These are phyloP conservation scores for Cercospora citrullina DNA, from an alignment of 2,329 filamentous ascomycete genomes.

Conservation along the genomic window DNA sequence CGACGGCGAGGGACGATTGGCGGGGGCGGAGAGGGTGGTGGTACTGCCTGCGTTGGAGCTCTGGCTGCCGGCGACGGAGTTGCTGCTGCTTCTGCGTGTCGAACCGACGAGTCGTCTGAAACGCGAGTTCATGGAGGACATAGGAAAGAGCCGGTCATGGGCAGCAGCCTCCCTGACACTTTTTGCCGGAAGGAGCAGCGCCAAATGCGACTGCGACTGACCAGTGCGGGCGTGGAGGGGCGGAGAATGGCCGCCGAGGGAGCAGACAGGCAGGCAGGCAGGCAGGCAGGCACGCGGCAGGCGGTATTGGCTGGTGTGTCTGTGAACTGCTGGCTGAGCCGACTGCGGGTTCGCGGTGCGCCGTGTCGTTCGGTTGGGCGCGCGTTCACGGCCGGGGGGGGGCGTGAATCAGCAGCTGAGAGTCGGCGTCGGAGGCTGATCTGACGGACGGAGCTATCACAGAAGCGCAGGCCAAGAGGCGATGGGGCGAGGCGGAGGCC, in stretches of 20 bases:
- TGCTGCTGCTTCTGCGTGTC: slow-evolving; percentile 67
- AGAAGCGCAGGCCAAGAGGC: background rate
- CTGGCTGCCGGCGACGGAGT: slow-evolving; percentile 63
- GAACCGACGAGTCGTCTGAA: slow-evolving; percentile 79
- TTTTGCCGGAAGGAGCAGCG: slow-evolving; percentile 6
- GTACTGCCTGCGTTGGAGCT: slow-evolving; percentile 39
- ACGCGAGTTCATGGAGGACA: slow-evolving; percentile 71
- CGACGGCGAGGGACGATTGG: slow-evolving; percentile 30
- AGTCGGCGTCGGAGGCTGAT: background rate
- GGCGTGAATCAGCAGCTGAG: background rate
- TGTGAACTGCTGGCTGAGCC: background rate
- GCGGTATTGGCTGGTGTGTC: background rate
- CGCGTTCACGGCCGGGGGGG: no score
- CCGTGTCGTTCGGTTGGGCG: background rate
- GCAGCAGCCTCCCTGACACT: slow-evolving; percentile 10
- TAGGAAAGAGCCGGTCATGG: slow-evolving; percentile 18
- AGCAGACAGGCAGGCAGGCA: background rate
- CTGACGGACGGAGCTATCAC: background rate
- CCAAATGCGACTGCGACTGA: slow-evolving; percentile 4
- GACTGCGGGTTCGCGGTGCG: background rate
- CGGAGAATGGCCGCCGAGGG: background rate
- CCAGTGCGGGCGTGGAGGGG: background rate
- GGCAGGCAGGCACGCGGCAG: slow-evolving; percentile 4
- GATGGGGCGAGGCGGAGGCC: background rate
- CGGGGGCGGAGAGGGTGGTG: slow-evolving; percentile 40